Percentiles rank a stretch among this genome's conserved stretches.
Conservation (phyloP, 2,329 filamentous ascomycete species). For the Aspergillus intermedius region DNA sequence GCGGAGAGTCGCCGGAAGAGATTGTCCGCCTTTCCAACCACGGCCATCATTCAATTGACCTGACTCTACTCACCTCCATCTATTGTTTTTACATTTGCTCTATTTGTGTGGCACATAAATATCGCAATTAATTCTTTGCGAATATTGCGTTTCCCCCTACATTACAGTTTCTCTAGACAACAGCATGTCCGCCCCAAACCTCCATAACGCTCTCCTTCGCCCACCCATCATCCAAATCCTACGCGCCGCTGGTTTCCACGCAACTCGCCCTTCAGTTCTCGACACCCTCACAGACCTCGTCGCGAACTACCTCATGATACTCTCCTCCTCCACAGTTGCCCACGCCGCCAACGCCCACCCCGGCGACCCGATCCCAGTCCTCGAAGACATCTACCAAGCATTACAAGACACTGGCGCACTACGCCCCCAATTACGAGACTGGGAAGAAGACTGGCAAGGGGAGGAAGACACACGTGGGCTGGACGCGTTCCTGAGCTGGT, state of each 20-base stretch:
- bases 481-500: conserved; percentile 73
- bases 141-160: background rate
- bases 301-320: conserved; percentile 68
- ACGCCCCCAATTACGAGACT: conserved; percentile 58
- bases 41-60: conserved; percentile 1
- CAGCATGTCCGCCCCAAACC: conserved; percentile 43
- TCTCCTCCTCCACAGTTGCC: conserved; percentile 65
- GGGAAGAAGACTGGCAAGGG: conserved; percentile 62
- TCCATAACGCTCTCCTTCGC: conserved; percentile 73
- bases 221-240: conserved; percentile 86
- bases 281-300: conserved; percentile 85
- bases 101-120: background rate
- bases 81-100: background rate
- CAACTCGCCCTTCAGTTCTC: conserved; percentile 71
- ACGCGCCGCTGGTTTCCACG: conserved; percentile 82
- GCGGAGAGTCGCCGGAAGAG: conserved; percentile 4
- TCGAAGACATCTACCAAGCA: conserved; percentile 79
- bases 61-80: background rate
- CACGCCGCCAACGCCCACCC: conserved; percentile 65
- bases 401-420: conserved; percentile 75
- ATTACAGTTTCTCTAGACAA: no score
- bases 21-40: conserved; percentile 1
- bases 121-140: background rate
- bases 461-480: conserved; percentile 75
- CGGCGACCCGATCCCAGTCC: conserved; percentile 54